These are phyloP conservation scores for Fraxinus pennsylvanica DNA, from an alignment of 257 asterid genomes.

Conservation along the genomic window DNA sequence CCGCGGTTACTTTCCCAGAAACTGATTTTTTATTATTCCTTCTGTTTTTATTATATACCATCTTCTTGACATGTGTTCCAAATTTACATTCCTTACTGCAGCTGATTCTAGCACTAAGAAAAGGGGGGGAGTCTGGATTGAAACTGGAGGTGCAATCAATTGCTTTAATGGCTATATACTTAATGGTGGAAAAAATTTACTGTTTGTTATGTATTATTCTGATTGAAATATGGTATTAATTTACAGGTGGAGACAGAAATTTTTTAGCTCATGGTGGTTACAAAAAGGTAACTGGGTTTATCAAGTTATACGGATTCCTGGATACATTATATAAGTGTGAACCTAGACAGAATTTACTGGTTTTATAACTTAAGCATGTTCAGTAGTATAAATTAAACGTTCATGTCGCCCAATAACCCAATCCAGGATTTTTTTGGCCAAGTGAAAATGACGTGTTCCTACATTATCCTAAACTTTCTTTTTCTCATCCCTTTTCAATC, in stretches of 20 bases:
- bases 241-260: constrained; percentile 56
- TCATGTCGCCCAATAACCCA: neutral
- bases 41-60: neutral
- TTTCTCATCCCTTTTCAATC: neutral
- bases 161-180: constrained; percentile 6
- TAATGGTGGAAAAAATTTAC: neutral
- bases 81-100: constrained; percentile 6
- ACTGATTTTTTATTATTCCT: neutral
- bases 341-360: neutral
- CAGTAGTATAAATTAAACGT: neutral
- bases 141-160: constrained; percentile 44
- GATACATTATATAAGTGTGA: neutral
- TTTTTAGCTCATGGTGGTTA: constrained; percentile 48
- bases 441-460: neutral
- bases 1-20: neutral
- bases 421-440: neutral
- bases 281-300: constrained; percentile 49
- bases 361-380: neutral
- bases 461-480: neutral
- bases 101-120: constrained; percentile 44
- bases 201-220: neutral
- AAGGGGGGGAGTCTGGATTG: constrained; percentile 37
- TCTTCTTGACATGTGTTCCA: neutral
- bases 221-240: constrained; percentile 27
- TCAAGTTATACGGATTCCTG: neutral